Evolutionary conservation across 2,329 filamentous ascomycete genomes (phyloP).

Genomic region (Cadophora malorum): DNA sequence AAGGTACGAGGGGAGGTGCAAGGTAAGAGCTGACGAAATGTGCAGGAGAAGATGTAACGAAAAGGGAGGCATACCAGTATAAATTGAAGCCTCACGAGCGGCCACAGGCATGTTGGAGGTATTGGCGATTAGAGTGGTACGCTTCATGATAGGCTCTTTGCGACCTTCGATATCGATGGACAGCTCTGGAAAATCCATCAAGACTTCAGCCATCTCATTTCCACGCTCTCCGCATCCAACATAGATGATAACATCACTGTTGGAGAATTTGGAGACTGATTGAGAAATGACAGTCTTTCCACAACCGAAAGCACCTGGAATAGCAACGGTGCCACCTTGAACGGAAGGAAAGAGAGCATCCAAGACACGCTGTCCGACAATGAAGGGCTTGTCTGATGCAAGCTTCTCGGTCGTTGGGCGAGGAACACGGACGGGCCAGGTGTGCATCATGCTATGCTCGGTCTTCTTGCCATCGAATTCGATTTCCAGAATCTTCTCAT

Average conservation of each 20-base stretch:
- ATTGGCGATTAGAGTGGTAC: conserved; percentile 96
- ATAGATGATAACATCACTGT: conserved; percentile 98
- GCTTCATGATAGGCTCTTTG: conserved; percentile 99
- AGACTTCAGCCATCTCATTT: conserved; percentile 99
- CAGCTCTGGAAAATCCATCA: conserved; percentile 99
- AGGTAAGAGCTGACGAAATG: too few relatives aligned
- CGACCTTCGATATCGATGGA: conserved; percentile 93
- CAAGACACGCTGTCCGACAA: conserved; percentile 95
- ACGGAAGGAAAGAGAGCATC: conserved; percentile 97
- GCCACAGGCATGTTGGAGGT: conserved; percentile 99
- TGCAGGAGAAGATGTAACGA: too few relatives aligned
- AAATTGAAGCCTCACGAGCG: conserved; percentile 97
- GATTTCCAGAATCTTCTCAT: conserved; percentile 90
- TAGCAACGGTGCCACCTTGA: conserved; percentile 96
- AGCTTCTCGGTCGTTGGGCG: conserved; percentile 92
- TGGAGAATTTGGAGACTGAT: conserved; percentile 99
- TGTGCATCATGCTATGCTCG: conserved; percentile 97
- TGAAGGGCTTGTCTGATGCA: conserved; percentile 85
- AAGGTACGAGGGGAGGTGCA: too few relatives aligned
- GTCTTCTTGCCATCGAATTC: conserved; percentile 97
- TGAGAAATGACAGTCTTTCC: conserved; percentile 99
- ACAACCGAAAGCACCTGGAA: conserved; percentile 97
- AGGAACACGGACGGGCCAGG: conserved; percentile 96
- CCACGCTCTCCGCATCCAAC: conserved; percentile 91
- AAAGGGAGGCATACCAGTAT: conserved; percentile 60